Evolutionary conservation across 2,329 filamentous ascomycete species (phyloP).

Genomic region (Ophiostoma triangulosporum): DNA sequence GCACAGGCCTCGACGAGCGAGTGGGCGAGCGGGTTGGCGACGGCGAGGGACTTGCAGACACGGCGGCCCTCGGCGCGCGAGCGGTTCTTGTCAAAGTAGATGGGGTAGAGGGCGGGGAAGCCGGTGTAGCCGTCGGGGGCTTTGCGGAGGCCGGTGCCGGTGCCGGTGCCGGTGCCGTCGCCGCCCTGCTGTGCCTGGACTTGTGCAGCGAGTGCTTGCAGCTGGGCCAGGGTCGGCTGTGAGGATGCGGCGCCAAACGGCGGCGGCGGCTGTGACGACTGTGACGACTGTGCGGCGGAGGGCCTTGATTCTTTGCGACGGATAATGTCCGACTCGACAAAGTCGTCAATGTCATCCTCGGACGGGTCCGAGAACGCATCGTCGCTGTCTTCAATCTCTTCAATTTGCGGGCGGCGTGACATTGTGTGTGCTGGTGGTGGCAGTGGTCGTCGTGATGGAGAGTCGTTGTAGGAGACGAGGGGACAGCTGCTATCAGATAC

Average conservation of each 20-base stretch:
- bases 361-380: constrained; percentile 66
- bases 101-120: constrained; percentile 83
- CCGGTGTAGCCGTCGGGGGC: constrained; percentile 45
- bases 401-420: constrained; percentile 69
- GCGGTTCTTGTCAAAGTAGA: constrained; percentile 79
- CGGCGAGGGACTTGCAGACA: constrained; percentile 58
- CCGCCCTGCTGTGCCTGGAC: not conserved
- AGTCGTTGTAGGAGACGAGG: not conserved
- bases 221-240: constrained; percentile 7
- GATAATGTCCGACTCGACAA: constrained; percentile 43
- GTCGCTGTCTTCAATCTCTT: constrained; percentile 81
- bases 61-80: constrained; percentile 69
- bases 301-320: constrained; percentile 19
- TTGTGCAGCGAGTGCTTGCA: not conserved
- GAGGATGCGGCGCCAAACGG: constrained; percentile 10
- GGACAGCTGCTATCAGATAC: not conserved
- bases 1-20: constrained; percentile 82
- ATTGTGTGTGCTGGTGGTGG: constrained; percentile 31
- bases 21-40: constrained; percentile 73
- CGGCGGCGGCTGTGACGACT: constrained; percentile 1
- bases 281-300: constrained; percentile 17
- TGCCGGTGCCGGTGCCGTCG: constrained; percentile 11
- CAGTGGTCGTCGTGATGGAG: not conserved
- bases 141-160: constrained; percentile 21
- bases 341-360: constrained; percentile 66